phyloP scores from a whole-genome alignment of 106 monocot species.

The Dendrobium huoshanense region DNA sequence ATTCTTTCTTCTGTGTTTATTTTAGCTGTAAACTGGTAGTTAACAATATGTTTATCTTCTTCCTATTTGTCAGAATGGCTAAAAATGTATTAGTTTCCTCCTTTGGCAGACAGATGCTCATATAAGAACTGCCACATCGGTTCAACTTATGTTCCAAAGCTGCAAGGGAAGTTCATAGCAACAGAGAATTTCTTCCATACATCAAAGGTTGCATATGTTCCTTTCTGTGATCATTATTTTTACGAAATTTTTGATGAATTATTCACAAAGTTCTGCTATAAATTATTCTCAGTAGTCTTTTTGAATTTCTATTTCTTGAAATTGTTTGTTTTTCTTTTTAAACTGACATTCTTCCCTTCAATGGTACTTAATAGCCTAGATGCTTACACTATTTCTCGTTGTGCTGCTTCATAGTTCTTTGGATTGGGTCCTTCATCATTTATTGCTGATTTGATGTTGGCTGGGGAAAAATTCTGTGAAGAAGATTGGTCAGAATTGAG shows the following conservation, averaged over 20 bases:
- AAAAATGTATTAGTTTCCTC: conserved; percentile 2
- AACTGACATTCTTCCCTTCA: neutral
- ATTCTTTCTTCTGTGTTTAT: neutral
- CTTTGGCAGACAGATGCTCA: conserved; percentile 41
- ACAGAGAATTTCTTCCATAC: conserved; percentile 81
- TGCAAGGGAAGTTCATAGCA: conserved; percentile 58
- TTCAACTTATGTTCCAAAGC: conserved; percentile 44
- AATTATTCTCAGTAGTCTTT: neutral
- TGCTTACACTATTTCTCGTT: neutral
- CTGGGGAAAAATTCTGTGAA: conserved; percentile 72
- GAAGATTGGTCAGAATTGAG: conserved; percentile 69
- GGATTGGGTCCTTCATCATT: conserved; percentile 40
- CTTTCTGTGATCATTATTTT: neutral
- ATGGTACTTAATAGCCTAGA: neutral
- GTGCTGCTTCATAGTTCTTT: conserved; percentile 54
- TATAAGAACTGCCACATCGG: conserved; percentile 39
- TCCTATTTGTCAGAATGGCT: neutral
- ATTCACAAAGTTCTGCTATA: neutral
- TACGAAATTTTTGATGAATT: neutral
- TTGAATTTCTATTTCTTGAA: neutral
- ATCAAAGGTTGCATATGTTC: conserved; percentile 41
- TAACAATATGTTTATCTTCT: neutral
- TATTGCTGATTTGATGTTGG: conserved; percentile 64
- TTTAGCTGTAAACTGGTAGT: neutral
- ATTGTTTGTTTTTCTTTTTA: neutral